phyloP scores from a whole-genome alignment of 2,329 filamentous ascomycete genomes.

The Clonostachys solani region DNA sequence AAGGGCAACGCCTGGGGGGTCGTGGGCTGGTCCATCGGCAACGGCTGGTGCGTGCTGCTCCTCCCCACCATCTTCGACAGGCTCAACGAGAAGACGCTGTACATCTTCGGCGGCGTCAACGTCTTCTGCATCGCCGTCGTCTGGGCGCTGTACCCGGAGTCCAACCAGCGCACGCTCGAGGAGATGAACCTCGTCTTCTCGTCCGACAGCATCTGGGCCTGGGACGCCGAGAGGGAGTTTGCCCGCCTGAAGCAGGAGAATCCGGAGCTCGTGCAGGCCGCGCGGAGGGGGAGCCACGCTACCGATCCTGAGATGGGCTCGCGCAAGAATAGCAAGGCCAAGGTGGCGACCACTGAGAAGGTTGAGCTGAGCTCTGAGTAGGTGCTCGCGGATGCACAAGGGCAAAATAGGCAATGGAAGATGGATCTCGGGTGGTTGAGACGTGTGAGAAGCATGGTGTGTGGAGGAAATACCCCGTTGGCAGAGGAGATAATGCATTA shows the following conservation, averaged over 20 bases:
- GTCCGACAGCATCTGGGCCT: constrained; percentile 61
- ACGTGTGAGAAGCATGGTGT: too few relatives aligned
- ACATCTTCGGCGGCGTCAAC: constrained; percentile 69
- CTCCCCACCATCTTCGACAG: constrained; percentile 57
- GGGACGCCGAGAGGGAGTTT: constrained; percentile 67
- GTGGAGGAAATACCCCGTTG: too few relatives aligned
- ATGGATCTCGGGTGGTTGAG: too few relatives aligned
- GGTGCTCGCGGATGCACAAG: neutral
- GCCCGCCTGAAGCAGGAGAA: constrained; percentile 56
- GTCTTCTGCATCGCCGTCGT: constrained; percentile 63
- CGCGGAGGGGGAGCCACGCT: constrained; percentile 2
- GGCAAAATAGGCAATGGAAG: too few relatives aligned
- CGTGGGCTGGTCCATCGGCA: constrained; percentile 72
- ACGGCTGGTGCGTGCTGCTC: constrained; percentile 55
- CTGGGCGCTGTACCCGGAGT: constrained; percentile 72
- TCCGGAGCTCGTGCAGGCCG: constrained; percentile 31
- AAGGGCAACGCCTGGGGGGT: constrained; percentile 75
- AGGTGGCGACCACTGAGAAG: neutral
- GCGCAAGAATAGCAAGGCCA: neutral
- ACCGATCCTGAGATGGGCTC: constrained; percentile 12
- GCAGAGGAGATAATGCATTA: too few relatives aligned
- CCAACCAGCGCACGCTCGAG: constrained; percentile 68
- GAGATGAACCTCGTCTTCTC: constrained; percentile 74
- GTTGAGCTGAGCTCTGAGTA: neutral
- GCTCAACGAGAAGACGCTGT: constrained; percentile 67